phyloP scores from a whole-genome alignment of 306 rosid genomes.

The Urtica urens region DNA sequence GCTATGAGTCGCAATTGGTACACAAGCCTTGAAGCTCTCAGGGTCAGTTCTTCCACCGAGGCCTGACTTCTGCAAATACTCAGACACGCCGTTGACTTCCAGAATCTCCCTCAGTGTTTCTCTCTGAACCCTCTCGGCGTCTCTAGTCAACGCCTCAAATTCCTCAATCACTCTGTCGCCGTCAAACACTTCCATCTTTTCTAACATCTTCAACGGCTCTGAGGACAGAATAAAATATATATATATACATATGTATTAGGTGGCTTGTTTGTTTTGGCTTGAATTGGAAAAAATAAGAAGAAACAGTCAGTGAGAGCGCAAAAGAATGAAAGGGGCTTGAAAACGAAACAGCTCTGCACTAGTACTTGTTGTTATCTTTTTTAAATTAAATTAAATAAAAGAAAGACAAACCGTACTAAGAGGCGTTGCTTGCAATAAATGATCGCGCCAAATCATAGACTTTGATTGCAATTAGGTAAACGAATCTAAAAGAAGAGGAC shows the following conservation, averaged over 20 bases:
- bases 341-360: too few relatives aligned
- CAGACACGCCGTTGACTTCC: conserved; percentile 62
- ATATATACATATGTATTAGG: neutral
- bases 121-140: conserved; percentile 63
- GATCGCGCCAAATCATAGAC: conserved; percentile 1
- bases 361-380: too few relatives aligned
- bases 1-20: conserved; percentile 61
- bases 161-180: conserved; percentile 54
- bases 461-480: neutral
- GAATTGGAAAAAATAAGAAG: neutral
- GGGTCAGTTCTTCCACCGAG: conserved; percentile 71
- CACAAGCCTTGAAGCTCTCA: conserved; percentile 62
- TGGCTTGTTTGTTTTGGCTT: neutral
- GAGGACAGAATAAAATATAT: neutral
- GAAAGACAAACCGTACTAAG: neutral
- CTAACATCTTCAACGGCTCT: conserved; percentile 42
- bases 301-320: neutral
- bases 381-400: neutral
- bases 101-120: conserved; percentile 58
- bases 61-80: conserved; percentile 56
- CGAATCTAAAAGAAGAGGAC: neutral
- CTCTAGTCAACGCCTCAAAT: conserved; percentile 61
- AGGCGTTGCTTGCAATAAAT: neutral
- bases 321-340: neutral
- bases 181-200: conserved; percentile 48